Conservation (phyloP, 2,329 filamentous ascomycete species). For the Ophiostoma australiae region DNA sequence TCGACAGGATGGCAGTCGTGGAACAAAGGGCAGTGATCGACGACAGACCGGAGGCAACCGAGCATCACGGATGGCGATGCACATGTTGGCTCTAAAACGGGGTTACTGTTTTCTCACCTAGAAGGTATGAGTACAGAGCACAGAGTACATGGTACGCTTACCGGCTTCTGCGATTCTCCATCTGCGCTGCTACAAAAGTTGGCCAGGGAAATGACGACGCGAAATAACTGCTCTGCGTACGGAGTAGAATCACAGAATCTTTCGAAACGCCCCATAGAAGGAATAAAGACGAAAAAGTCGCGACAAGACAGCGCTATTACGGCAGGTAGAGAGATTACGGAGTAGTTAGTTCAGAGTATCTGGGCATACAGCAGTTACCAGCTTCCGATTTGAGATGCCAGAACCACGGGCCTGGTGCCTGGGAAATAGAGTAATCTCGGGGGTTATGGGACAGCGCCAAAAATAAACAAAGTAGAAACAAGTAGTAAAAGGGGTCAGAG, state of each 20-base stretch:
- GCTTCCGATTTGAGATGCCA: conserved; percentile 24
- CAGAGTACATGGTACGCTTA: neutral
- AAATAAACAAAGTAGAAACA: conserved; percentile 15
- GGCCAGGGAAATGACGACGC: neutral
- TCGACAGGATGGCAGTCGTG: too few relatives aligned
- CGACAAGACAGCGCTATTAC: neutral
- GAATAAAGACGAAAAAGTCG: conserved; percentile 6
- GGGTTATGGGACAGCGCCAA: neutral
- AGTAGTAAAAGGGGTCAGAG: neutral
- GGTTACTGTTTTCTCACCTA: too few relatives aligned
- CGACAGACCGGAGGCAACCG: too few relatives aligned
- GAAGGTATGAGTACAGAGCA: too few relatives aligned
- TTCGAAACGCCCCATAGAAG: conserved; percentile 23
- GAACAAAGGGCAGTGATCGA: too few relatives aligned
- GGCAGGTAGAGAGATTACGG: neutral
- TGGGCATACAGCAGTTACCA: neutral
- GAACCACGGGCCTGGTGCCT: conserved; percentile 22
- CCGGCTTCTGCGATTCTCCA: neutral
- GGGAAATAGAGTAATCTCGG: neutral
- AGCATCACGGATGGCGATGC: neutral
- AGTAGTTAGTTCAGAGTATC: neutral
- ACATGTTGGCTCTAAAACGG: neutral
- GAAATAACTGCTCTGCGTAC: neutral
- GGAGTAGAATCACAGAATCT: neutral
- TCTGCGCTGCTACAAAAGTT: neutral